Base-by-base conservation (phyloP, 225 moss, liverwort and hornwort genomes). In the Lunularia cruciata region DNA sequence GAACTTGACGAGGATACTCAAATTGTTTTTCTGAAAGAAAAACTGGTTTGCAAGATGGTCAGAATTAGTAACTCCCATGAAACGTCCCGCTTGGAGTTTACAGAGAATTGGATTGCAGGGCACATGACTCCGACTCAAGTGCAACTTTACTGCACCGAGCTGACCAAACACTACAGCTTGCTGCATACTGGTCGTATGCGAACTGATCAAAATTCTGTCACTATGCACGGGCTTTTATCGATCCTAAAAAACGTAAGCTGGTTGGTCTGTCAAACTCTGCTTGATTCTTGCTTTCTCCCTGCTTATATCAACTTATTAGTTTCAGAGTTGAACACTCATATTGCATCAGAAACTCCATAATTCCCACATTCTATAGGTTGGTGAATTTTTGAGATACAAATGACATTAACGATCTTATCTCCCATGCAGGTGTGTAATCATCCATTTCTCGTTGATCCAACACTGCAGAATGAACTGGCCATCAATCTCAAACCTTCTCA, bases 351-450 rank as follows among this genome's bases (percentile, higher is more conserved):
- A n/a, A n/a, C n/a, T n/a, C n/a, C n/a, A n/a, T n/a, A n/a, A n/a
- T n/a, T n/a, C n/a, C n/a, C n/a, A n/a, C n/a, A n/a, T n/a, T n/a
- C n/a, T n/a, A n/a, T n/a, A n/a, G n/a, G n/a, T n/a, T n/a, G n/a
- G n/a, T n/a, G n/a, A n/a, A n/a, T n/a, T n/a, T n/a, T n/a, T n/a
- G n/a, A n/a, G n/a, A n/a, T n/a, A n/a, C n/a, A n/a, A n/a, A n/a
- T n/a, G n/a, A n/a, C n/a, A n/a, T n/a, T n/a, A n/a, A n/a, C n/a
- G n/a, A n/a, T n/a, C n/a, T n/a, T n/a, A n/a, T n/a, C n/a, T n/a
- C n/a, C n/a, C n/a, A n/a, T 36, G 67, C 67, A 67, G 67, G 51
- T 67, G 19, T 83, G 82, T 68, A 78, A 83, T 46, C 82, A 83
- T 75, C 82, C 82, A 63, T 83, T 75, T 59, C 75, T 59, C 9